Evolutionary conservation across 495 filamentous ascomycete species (phyloP).

Genomic region (Aspergillus panamensis): DNA sequence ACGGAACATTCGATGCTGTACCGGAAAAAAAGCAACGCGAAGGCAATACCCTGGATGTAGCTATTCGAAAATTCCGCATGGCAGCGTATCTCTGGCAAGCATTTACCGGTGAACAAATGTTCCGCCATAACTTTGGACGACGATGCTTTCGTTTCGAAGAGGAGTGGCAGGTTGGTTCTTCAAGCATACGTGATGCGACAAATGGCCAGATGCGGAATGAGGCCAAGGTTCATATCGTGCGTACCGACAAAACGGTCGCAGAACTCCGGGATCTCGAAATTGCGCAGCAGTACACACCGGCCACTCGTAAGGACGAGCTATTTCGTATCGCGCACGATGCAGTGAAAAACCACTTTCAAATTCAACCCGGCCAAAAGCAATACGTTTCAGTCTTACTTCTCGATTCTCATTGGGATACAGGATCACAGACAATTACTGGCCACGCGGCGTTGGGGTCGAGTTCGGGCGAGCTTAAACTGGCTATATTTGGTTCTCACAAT

Average conservation of each 20-base stretch:
- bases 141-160: slow-evolving; percentile 87
- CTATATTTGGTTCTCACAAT: slow-evolving; percentile 85
- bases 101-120: slow-evolving; percentile 94
- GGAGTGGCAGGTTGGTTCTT: slow-evolving; percentile 80
- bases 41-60: slow-evolving; percentile 74
- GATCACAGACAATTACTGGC: slow-evolving; percentile 62
- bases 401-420: slow-evolving; percentile 82
- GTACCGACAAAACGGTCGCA: slow-evolving; percentile 75
- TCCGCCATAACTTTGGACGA: slow-evolving; percentile 75
- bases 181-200: slow-evolving; percentile 66
- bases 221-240: slow-evolving; percentile 79
- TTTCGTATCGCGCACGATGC: slow-evolving; percentile 74
- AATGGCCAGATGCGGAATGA: slow-evolving; percentile 76
- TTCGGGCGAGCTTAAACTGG: slow-evolving; percentile 69
- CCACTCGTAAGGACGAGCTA: slow-evolving; percentile 64
- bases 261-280: slow-evolving; percentile 74
- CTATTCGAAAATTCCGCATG: slow-evolving; percentile 83
- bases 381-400: slow-evolving; percentile 82
- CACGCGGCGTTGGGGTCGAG: slow-evolving; percentile 77
- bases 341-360: slow-evolving; percentile 69
- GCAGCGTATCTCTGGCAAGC: slow-evolving; percentile 94
- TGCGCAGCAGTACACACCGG: slow-evolving; percentile 74
- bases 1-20: slow-evolving; percentile 77
- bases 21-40: slow-evolving; percentile 71
- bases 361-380: slow-evolving; percentile 68